These are phyloP conservation scores for Linnemannia exigua DNA, from an alignment of 192 early-diverging fungal genomes.

Conservation along the genomic window DNA sequence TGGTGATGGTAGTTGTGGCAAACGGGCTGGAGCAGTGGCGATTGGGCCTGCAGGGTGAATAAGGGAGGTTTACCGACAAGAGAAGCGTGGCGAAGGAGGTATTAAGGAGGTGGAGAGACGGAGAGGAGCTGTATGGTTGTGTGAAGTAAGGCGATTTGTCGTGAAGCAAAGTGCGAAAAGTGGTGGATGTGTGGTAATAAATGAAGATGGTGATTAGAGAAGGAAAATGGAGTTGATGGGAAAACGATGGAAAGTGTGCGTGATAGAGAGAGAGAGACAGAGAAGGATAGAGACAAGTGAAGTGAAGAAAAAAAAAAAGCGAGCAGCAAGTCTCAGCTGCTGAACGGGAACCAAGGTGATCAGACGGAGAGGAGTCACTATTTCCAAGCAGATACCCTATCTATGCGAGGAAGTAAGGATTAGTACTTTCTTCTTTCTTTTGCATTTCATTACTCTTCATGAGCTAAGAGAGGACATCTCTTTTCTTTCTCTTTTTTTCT, in stretches of 20 bases:
- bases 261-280: neutral
- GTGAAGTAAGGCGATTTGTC: neutral
- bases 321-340: neutral
- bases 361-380: no score
- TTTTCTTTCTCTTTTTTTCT: neutral
- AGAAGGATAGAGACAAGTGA: neutral
- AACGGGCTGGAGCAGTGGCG: neutral
- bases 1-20: neutral
- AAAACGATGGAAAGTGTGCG: no score
- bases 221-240: neutral
- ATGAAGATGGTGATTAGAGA: no score
- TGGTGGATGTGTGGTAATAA: neutral
- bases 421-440: neutral
- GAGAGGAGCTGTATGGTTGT: neutral
- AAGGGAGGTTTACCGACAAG: neutral
- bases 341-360: no score
- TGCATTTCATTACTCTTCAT: neutral
- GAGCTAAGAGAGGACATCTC: no score
- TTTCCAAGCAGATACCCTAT: neutral
- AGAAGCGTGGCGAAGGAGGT: neutral
- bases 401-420: constrained; percentile 1
- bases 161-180: neutral
- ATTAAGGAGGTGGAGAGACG: neutral
- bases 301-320: neutral
- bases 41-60: neutral